A percentile compares a stretch with the other conserved stretches of the same genome.
These are phyloP conservation scores for Pseudogymnoascus sp. DNA, from an alignment of 2,329 filamentous ascomycete genomes.

Conservation along the genomic window DNA sequence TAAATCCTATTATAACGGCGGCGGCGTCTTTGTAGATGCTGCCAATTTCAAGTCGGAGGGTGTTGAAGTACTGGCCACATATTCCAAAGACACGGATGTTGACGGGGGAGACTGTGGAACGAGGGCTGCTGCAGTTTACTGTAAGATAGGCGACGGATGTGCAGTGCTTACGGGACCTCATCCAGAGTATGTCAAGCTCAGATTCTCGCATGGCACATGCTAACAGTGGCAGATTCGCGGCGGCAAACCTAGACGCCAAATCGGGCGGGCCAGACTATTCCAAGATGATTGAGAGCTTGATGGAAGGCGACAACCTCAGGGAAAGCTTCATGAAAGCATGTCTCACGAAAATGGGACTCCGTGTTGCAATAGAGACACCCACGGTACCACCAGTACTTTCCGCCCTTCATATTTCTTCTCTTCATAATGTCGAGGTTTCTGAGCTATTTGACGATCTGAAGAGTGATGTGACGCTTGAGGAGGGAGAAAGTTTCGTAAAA, in stretches of 20 bases:
- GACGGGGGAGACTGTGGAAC: constrained; percentile 72
- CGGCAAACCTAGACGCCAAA: constrained; percentile 65
- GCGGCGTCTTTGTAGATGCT: constrained; percentile 84
- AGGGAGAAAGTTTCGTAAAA: constrained; percentile 64
- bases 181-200: constrained; percentile 62
- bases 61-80: constrained; percentile 77
- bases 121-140: constrained; percentile 72
- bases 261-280: constrained; percentile 62
- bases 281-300: constrained; percentile 59
- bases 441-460: constrained; percentile 60
- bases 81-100: constrained; percentile 66
- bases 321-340: constrained; percentile 72
- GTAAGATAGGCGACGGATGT: constrained; percentile 72
- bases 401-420: constrained; percentile 70
- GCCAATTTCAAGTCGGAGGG: constrained; percentile 52
- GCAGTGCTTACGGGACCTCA: constrained; percentile 81
- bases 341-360: constrained; percentile 72
- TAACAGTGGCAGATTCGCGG: constrained; percentile 60
- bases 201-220: constrained; percentile 8
- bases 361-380: constrained; percentile 61
- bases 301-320: constrained; percentile 62
- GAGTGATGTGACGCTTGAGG: constrained; percentile 56
- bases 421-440: constrained; percentile 55
- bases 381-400: constrained; percentile 63
- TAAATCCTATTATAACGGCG: constrained; percentile 84